Base-by-base conservation (phyloP, 116 monocot genomes). In the Phalaenopsis hybrid region DNA sequence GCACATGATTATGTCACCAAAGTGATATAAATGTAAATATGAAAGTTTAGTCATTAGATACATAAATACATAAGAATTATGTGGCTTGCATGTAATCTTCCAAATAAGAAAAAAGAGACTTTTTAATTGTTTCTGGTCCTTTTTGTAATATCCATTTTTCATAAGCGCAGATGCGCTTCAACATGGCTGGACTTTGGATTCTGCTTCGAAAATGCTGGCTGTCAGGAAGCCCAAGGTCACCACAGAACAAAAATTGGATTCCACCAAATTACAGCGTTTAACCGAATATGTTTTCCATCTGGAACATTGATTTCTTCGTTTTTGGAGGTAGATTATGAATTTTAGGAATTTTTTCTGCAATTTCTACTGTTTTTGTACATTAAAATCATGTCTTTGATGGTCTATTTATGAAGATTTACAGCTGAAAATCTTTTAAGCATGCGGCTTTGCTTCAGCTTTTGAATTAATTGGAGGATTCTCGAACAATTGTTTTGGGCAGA, bases 231-330 rank as follows among this genome's bases (percentile, higher is more conserved):
- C 87, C 34, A 85, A 79, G 78, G 55, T 74, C 8, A 23, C 83
- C 52, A 72, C 78, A 0, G 85, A 95, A 34, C 95, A 93, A 83
- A 98, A 95, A 79, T 57, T 94, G 48, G 95, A 98, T 45, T 61
- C 92, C 12, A 83, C 88, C 86, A 95, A 90, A 81, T 80, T 98
- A 23, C 98, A 98, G 78, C 93, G 98, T 10, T 75, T 98, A 10
- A 95, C 95, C 23, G 95, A 98, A 87, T 98, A 86, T 73, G 98
- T 98, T 67, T 98, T 95, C 86, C 98, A 98, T 81, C 88, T 98
- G 51, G 98, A 98, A 84, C 93, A 98, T 80, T 95, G 83, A 95
- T 75, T 16, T 74, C 67, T 9, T 8, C 31, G 0, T 46, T 28
- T 51, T 49, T 41, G 41, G 75, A 75, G 75, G n/a, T 18, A 52